Evolutionary conservation across 2,329 filamentous ascomycete species (phyloP).

Genomic region (Cladophialophora bantiana): DNA sequence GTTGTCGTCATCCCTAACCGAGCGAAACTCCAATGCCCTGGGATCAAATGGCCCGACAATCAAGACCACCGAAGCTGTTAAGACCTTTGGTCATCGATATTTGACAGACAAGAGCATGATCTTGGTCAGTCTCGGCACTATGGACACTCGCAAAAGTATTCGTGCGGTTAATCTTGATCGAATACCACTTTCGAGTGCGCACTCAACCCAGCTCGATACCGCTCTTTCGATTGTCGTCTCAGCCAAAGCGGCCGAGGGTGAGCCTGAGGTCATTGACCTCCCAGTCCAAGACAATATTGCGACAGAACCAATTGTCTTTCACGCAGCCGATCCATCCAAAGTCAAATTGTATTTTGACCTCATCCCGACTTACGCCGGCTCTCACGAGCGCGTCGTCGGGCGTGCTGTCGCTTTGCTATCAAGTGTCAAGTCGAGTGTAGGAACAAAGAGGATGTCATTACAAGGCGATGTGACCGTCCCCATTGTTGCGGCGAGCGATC

Average conservation of each 20-base stretch:
- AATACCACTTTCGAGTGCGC: conserved; percentile 85
- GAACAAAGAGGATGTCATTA: conserved; percentile 85
- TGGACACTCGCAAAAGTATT: conserved; percentile 85
- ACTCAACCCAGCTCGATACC: conserved; percentile 92
- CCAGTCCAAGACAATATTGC: conserved; percentile 93
- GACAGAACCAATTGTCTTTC: conserved; percentile 92
- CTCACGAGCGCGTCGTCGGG: conserved; percentile 80
- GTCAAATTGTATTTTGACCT: conserved; percentile 95
- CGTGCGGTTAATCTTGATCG: conserved; percentile 85
- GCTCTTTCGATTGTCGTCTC: conserved; percentile 90
- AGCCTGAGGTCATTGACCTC: conserved; percentile 87
- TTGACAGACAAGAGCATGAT: conserved; percentile 88
- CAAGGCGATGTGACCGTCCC: conserved; percentile 93
- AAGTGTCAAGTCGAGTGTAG: conserved; percentile 81
- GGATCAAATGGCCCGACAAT: conserved; percentile 46
- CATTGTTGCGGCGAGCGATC: conserved; percentile 78
- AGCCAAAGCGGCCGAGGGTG: conserved; percentile 81
- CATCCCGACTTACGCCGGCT: conserved; percentile 90
- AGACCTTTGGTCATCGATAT: conserved; percentile 95
- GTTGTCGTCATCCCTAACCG: conserved; percentile 39
- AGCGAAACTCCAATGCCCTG: conserved; percentile 50
- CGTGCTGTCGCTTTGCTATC: conserved; percentile 88
- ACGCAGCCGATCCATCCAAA: conserved; percentile 75
- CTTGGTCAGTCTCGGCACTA: conserved; percentile 89
- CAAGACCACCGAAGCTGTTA: conserved; percentile 76